Evolutionary conservation across 2,329 filamentous ascomycete species (phyloP).

Genomic region (Gremmenia infestans): DNA sequence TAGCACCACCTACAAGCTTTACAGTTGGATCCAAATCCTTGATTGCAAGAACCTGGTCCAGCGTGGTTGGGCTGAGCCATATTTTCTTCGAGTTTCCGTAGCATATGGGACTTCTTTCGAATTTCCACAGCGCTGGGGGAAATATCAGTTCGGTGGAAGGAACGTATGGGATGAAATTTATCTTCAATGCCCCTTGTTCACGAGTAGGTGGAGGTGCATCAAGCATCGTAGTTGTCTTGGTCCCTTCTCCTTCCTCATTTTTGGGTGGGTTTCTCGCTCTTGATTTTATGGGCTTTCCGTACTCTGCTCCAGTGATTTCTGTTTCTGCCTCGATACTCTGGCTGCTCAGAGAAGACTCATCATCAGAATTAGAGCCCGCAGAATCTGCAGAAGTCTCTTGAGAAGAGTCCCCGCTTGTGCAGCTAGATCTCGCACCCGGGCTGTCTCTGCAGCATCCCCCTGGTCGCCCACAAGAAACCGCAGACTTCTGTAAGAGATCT

Average conservation of each 20-base stretch:
- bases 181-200: slow-evolving; percentile 56
- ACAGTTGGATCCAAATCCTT: slow-evolving; percentile 79
- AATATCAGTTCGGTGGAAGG: slow-evolving; percentile 95
- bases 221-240: slow-evolving; percentile 11
- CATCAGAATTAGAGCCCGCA: slow-evolving; percentile 1
- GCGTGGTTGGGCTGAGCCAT: slow-evolving; percentile 86
- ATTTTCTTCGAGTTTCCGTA: slow-evolving; percentile 93
- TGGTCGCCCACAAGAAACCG: slow-evolving; percentile 48
- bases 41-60: slow-evolving; percentile 89
- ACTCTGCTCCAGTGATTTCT: slow-evolving; percentile 11
- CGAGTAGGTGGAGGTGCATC: slow-evolving; percentile 25
- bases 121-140: slow-evolving; percentile 76
- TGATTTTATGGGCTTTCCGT: slow-evolving; percentile 22
- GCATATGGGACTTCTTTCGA: slow-evolving; percentile 73
- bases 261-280: slow-evolving; percentile 5
- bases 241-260: slow-evolving; percentile 9
- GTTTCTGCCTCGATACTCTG: slow-evolving; percentile 8
- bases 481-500: slow-evolving; percentile 38
- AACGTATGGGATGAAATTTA: slow-evolving; percentile 86
- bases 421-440: slow-evolving; percentile 63
- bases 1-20: slow-evolving; percentile 93
- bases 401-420: slow-evolving; percentile 45
- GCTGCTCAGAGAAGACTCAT: slow-evolving; percentile 13
- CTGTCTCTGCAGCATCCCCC: slow-evolving; percentile 66
- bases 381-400: slow-evolving; percentile 2